phyloP scores from a whole-genome alignment of 257 asterid genomes.

The Catharanthus roseus region DNA sequence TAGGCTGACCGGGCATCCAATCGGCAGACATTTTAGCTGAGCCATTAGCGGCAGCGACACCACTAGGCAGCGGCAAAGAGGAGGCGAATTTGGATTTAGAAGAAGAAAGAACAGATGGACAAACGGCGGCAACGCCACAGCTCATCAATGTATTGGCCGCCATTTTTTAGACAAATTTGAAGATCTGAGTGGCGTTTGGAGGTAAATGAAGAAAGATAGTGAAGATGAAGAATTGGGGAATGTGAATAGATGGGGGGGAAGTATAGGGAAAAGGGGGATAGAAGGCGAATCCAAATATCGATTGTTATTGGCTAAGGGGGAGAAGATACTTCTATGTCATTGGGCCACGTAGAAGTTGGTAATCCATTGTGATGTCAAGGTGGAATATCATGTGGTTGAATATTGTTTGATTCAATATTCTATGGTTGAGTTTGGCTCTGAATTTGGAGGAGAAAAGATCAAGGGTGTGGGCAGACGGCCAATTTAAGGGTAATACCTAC shows the following conservation, averaged over 20 bases:
- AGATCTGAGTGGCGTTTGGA: not conserved
- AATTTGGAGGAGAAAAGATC: too few relatives aligned
- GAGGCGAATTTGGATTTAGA: conserved; percentile 58
- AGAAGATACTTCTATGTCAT: conserved; percentile 23
- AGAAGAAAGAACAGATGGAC: conserved; percentile 80
- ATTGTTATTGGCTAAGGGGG: conserved; percentile 53
- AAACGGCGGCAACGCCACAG: conserved; percentile 59
- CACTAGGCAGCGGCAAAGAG: conserved; percentile 31
- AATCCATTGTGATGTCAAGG: conserved; percentile 22
- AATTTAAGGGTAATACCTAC: too few relatives aligned
- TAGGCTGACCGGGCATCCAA: conserved; percentile 98
- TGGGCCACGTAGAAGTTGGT: conserved; percentile 63
- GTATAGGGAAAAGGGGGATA: conserved; percentile 14
- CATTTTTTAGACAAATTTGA: conserved; percentile 29
- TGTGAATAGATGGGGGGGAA: conserved; percentile 9
- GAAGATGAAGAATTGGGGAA: not conserved
- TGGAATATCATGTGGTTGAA: conserved; percentile 17
- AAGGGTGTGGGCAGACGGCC: not conserved
- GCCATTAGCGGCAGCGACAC: conserved; percentile 17
- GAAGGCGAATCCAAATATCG: conserved; percentile 49
- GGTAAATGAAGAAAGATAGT: not conserved
- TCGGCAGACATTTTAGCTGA: conserved; percentile 65
- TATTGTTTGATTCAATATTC: not conserved
- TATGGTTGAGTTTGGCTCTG: conserved; percentile 6
- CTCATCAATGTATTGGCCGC: conserved; percentile 77